phyloP scores from a whole-genome alignment of 192 early-diverging fungal genomes.

The Borealophlyctis nickersoniae region DNA sequence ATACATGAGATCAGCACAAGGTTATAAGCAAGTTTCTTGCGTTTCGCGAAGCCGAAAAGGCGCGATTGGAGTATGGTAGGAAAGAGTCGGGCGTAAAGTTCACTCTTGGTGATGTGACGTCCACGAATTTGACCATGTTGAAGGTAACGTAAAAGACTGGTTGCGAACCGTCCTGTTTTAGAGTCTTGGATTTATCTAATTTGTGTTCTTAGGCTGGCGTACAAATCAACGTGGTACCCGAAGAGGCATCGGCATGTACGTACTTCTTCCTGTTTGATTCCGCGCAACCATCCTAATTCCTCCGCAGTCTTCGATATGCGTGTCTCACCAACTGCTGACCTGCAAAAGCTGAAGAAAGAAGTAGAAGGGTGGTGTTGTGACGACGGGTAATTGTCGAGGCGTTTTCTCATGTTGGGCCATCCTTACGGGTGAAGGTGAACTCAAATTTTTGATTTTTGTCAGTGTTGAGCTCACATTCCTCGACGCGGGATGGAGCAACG shows the following conservation, averaged over 20 bases:
- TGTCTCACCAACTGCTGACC: conserved; percentile 66
- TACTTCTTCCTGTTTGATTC: not conserved
- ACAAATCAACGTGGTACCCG: conserved; percentile 81
- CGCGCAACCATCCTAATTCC: not conserved
- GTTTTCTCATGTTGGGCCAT: too few relatives aligned
- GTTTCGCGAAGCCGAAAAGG: conserved; percentile 65
- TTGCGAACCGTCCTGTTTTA: too few relatives aligned
- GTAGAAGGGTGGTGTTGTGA: conserved; percentile 37
- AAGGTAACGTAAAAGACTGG: too few relatives aligned
- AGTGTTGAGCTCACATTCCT: conserved; percentile 65
- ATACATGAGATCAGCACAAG: conserved; percentile 1
- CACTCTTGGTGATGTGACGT: conserved; percentile 77
- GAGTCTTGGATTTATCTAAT: too few relatives aligned
- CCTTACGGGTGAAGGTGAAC: too few relatives aligned
- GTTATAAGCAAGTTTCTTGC: conserved; percentile 68
- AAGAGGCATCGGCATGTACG: conserved; percentile 45
- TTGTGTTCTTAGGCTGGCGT: conserved; percentile 55
- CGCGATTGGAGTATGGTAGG: conserved; percentile 47
- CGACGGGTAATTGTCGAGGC: conserved; percentile 18
- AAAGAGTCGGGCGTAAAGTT: conserved; percentile 51
- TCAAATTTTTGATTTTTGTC: too few relatives aligned
- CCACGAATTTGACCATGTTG: conserved; percentile 75
- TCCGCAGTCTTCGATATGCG: conserved; percentile 71
- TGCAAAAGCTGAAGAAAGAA: conserved; percentile 54
- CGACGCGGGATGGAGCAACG: conserved; percentile 59